phyloP scores from a whole-genome alignment of 2,329 filamentous ascomycete genomes.

The Pseudogymnoascus sp. region DNA sequence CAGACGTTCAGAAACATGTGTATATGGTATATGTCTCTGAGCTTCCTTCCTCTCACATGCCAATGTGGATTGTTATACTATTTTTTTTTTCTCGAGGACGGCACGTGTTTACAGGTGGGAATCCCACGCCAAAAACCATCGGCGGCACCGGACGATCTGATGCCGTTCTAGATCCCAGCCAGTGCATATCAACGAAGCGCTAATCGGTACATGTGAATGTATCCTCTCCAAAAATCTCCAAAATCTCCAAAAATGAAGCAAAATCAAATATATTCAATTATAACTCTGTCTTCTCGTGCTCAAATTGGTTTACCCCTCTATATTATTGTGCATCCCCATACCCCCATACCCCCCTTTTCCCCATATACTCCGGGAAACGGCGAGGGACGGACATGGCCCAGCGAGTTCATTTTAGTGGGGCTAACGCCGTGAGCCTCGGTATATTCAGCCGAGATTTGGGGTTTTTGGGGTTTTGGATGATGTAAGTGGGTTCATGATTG shows the following conservation, averaged over 20 bases:
- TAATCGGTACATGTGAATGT: conserved; percentile 1
- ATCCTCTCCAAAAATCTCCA: conserved; percentile 7
- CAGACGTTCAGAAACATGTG: not conserved
- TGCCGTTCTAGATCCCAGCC: not conserved
- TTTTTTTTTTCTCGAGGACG: not conserved
- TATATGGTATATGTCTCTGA: not conserved
- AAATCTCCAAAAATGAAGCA: conserved; percentile 1
- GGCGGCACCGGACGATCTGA: not conserved
- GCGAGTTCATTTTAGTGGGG: not conserved
- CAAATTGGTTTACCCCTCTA: not conserved
- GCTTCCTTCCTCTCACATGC: not conserved
- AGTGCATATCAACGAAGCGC: not conserved
- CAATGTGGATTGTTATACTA: not conserved
- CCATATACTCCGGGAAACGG: not conserved
- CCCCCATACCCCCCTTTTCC: not conserved
- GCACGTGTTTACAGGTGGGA: conserved; percentile 1
- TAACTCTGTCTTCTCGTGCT: not conserved
- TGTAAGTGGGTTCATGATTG: not conserved
- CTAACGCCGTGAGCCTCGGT: not conserved
- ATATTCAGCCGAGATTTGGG: conserved; percentile 4
- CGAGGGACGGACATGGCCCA: not conserved
- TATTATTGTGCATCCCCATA: not conserved
- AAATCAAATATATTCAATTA: not conserved
- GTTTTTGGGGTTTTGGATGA: conserved; percentile 6
- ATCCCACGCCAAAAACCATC: not conserved